A percentile compares a stretch with the other conserved stretches of the same genome.
Evolutionary conservation across 179 eudicot genomes (phyloP).

Genomic region (Beta macrorhiza): DNA sequence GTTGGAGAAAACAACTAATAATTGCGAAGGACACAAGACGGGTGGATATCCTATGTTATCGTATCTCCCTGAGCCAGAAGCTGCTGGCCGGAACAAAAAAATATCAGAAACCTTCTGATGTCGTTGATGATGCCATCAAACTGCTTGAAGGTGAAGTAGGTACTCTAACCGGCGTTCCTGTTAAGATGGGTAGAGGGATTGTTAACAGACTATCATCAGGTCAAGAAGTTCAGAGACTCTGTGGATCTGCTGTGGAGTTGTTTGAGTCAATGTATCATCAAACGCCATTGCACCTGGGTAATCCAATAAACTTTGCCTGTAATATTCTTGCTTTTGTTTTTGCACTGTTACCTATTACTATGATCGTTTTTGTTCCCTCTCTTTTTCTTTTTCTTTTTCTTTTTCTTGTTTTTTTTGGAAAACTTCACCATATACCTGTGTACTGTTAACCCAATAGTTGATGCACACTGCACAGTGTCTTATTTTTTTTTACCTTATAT

Average conservation of each 20-base stretch:
- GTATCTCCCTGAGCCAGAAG: constrained; percentile 69
- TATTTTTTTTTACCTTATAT: no score
- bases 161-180: constrained; percentile 67
- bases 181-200: constrained; percentile 79
- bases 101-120: constrained; percentile 49
- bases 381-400: no score
- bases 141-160: constrained; percentile 89
- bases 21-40: constrained; percentile 85
- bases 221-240: constrained; percentile 71
- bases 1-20: constrained; percentile 84
- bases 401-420: no score
- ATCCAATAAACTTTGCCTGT: not conserved
- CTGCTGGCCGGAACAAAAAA: constrained; percentile 58
- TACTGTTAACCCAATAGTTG: no score
- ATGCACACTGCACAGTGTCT: no score
- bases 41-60: constrained; percentile 83
- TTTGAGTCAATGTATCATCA: constrained; percentile 46
- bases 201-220: constrained; percentile 88
- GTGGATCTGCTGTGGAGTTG: constrained; percentile 60
- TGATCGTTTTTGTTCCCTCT: no score
- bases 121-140: constrained; percentile 58
- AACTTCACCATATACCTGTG: no score
- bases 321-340: not conserved
- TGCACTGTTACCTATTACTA: not conserved
- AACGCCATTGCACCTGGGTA: constrained; percentile 41